Evolutionary conservation across 2,329 filamentous ascomycete species (phyloP), one percentile per base, ranked within the genome.

Genomic region (Scedosporium minutisporum): DNA sequence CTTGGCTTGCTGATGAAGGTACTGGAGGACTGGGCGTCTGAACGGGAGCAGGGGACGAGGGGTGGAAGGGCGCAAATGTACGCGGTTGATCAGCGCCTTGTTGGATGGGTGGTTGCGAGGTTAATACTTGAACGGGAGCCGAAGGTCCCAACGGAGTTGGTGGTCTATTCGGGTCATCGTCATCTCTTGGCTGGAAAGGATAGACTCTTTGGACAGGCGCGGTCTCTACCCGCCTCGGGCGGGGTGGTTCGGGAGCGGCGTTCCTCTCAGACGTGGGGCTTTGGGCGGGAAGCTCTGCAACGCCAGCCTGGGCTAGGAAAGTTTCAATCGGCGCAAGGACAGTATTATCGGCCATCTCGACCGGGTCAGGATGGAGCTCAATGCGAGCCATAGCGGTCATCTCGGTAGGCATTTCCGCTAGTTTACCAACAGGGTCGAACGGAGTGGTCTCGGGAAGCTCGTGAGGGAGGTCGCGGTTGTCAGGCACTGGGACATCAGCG

Each of bases 341-440:
- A 6, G 70, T 69, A 27, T 73, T 72, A 57, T 76, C 76, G 1
- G 71, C 74, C 65, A 82, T 74, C 66, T 82, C 80, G 3, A 80
- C 73, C 0, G 78, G 76, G 0, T 75, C 69, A 0, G 79, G 79
- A 48, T 80, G 71, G 12, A 68, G 70, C 65, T 82, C 79, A 5
- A 77, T 72, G 1, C 69, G 68, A 6, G 79, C 76, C 6, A 65
- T 65, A 0, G 71, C 73, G 0, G 79, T 80, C 23, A 74, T 68
- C 18, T 77, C 74, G 9, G 77, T 80, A 4, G 77, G 68, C 71
- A 83, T 77, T 68, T 82, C 80, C 3, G 79, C 75, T 23, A 82
- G 70, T 16, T 76, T 48, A 1, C 79, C 79, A 1, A 81, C 72
- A 0, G 80, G 78, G 42, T 78, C 71, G 14, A 71, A 74, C 3